phyloP scores from a whole-genome alignment of 495 filamentous ascomycete species.

The Corynascus novoguineensis region DNA sequence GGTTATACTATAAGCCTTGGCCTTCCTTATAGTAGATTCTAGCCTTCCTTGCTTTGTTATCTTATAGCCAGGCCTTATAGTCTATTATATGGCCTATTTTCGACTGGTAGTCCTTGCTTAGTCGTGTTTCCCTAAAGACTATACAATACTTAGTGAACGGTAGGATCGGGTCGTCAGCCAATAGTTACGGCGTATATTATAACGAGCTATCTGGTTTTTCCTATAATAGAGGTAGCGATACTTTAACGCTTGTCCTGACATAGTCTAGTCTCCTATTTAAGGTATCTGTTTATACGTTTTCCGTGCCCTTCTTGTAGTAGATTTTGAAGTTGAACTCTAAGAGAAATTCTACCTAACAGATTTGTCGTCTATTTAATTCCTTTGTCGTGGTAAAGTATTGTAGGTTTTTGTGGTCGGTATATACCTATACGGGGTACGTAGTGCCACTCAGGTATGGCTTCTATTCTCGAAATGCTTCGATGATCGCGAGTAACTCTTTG shows the following conservation, averaged over 20 bases:
- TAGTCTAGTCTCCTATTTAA: not conserved
- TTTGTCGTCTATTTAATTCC: not conserved
- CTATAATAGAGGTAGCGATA: not conserved
- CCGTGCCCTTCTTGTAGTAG: not conserved
- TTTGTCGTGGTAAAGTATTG: not conserved
- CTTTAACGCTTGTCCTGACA: not conserved
- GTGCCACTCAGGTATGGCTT: not conserved
- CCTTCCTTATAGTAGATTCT: too few species aligned
- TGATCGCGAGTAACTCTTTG: too few species aligned
- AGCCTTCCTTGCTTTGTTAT: too few species aligned
- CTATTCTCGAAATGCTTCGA: too few species aligned
- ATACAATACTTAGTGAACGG: not conserved
- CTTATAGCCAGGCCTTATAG: too few species aligned
- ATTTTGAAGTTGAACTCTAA: not conserved
- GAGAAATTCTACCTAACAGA: not conserved
- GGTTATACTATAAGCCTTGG: too few species aligned
- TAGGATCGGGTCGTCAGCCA: not conserved
- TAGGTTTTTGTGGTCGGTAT: not conserved
- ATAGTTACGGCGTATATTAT: not conserved
- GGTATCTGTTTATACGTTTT: not conserved
- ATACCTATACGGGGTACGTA: not conserved
- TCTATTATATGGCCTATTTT: too few species aligned
- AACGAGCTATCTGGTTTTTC: not conserved
- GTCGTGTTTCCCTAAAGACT: not conserved
- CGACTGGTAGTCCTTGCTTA: not conserved